Evolutionary conservation across 1,284 basidiomycete genomes (phyloP).

Genomic region (Pseudozyma sp.): DNA sequence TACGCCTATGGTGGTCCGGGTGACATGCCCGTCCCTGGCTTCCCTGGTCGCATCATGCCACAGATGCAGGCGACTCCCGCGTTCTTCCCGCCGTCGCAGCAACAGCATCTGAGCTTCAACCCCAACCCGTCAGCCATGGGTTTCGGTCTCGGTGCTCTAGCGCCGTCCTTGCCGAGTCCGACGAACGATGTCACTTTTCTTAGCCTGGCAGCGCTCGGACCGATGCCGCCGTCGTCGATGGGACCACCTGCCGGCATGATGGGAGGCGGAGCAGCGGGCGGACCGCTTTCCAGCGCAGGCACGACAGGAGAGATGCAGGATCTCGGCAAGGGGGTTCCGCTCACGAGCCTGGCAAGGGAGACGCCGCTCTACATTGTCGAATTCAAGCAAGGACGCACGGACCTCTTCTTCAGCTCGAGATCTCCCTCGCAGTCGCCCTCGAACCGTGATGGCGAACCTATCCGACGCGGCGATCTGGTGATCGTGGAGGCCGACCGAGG

Average conservation of each 20-base stretch:
- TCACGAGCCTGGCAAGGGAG: slow-evolving; percentile 81
- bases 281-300: slow-evolving; percentile 15
- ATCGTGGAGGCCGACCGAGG: slow-evolving; percentile 97
- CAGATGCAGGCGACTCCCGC: slow-evolving; percentile 22
- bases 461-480: slow-evolving; percentile 86
- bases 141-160: slow-evolving; percentile 2
- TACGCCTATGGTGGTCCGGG: slow-evolving; percentile 3
- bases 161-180: slow-evolving; percentile 7
- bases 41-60: slow-evolving; percentile 10
- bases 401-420: slow-evolving; percentile 81
- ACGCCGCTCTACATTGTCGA: slow-evolving; percentile 96
- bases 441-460: slow-evolving; percentile 52
- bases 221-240: slow-evolving; percentile 47
- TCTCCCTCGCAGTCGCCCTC: slow-evolving; percentile 30
- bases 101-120: slow-evolving; percentile 17
- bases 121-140: slow-evolving; percentile 6
- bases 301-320: slow-evolving; percentile 70
- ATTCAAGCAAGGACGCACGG: slow-evolving; percentile 95
- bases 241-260: slow-evolving; percentile 16
- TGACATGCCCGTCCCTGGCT: slow-evolving; percentile 11
- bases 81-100: slow-evolving; percentile 17
- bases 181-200: slow-evolving; percentile 43
- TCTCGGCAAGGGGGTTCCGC: slow-evolving; percentile 88
- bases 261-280: slow-evolving; percentile 14
- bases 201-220: slow-evolving; percentile 51